Evolutionary conservation across 2,329 filamentous ascomycete genomes (phyloP).

Genomic region (Aaosphaeria pasadenensis): DNA sequence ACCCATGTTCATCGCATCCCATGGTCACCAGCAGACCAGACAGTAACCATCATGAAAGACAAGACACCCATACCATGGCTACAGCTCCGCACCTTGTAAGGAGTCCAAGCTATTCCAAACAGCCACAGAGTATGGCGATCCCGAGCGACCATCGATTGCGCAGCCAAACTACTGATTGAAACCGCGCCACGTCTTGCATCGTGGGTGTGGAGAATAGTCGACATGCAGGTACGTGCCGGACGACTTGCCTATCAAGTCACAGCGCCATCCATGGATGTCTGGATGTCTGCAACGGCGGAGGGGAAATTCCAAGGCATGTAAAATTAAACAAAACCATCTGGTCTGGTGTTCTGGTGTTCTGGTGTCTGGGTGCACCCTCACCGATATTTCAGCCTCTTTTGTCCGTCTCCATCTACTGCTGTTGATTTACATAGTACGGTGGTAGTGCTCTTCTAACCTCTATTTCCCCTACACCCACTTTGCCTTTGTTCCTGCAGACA

Average conservation of each 20-base stretch:
- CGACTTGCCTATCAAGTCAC: slow-evolving; percentile 23
- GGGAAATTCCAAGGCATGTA: slow-evolving; percentile 18
- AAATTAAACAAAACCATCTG: slow-evolving; percentile 15
- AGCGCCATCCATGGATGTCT: slow-evolving; percentile 5
- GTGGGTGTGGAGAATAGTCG: slow-evolving; percentile 4
- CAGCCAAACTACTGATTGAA: neutral
- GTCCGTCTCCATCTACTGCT: too few relatives aligned
- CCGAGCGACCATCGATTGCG: neutral
- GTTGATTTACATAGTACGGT: too few relatives aligned
- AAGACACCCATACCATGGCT: neutral
- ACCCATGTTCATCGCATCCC: too few relatives aligned
- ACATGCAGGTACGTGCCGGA: slow-evolving; percentile 21
- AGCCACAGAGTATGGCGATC: neutral
- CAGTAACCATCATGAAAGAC: neutral
- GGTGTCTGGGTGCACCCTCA: slow-evolving; percentile 20
- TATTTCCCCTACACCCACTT: neutral
- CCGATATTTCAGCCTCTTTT: slow-evolving; percentile 27
- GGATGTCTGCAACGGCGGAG: slow-evolving; percentile 17
- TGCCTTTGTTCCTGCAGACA: slow-evolving; percentile 8
- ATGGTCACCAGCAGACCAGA: too few relatives aligned
- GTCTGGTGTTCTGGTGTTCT: slow-evolving; percentile 1
- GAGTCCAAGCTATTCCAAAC: neutral
- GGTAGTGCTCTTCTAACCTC: slow-evolving; percentile 5
- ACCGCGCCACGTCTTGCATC: neutral
- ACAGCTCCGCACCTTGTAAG: neutral